Conservation (phyloP, 495 filamentous ascomycete species). For the Tuber aestivum region DNA sequence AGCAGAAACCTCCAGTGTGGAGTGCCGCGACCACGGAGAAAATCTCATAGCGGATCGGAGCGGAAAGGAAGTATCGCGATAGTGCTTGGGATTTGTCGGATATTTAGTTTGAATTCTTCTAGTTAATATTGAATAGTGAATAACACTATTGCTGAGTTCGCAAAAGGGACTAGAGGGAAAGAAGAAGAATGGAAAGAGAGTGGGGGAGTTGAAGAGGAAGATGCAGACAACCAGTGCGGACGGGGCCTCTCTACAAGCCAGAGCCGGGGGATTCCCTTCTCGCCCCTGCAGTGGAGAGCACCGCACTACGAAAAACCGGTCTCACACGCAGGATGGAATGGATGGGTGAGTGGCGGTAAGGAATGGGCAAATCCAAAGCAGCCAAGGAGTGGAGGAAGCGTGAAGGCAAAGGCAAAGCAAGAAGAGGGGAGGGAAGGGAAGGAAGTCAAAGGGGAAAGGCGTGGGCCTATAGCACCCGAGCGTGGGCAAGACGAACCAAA, state of each 20-base stretch:
- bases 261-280: not conserved
- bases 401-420: not conserved
- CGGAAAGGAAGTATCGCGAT: not conserved
- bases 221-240: not conserved
- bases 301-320: not conserved
- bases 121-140: not conserved
- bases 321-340: not conserved
- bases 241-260: not conserved
- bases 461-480: not conserved
- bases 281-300: not conserved
- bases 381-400: not conserved
- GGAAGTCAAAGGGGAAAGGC: not conserved
- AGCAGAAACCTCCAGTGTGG: constrained; percentile 7
- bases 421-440: not conserved
- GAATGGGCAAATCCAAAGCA: not conserved
- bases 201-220: not conserved
- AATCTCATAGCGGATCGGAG: not conserved
- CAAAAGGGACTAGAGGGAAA: not conserved
- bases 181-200: not conserved
- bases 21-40: not conserved
- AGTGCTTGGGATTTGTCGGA: not conserved
- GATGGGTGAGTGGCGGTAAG: not conserved
- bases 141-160: not conserved
- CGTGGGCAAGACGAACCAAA: not conserved
- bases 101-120: not conserved